These are phyloP conservation scores for Coemansia asiatica DNA, from an alignment of 192 early-diverging fungal genomes.

Conservation along the genomic window DNA sequence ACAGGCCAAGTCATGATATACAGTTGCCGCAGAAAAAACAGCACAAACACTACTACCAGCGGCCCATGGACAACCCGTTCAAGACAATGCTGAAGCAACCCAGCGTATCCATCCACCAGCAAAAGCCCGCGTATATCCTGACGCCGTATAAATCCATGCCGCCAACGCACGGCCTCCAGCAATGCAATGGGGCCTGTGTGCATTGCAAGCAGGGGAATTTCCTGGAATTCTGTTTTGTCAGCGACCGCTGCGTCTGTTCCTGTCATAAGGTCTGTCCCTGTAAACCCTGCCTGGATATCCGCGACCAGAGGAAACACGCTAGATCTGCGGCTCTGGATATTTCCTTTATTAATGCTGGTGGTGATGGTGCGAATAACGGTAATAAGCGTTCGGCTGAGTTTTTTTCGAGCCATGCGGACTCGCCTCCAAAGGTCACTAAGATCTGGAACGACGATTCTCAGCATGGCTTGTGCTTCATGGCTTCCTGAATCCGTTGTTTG, in stretches of 20 bases:
- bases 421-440: neutral
- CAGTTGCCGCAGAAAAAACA: neutral
- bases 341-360: neutral
- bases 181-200: conserved; percentile 8
- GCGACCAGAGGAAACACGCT: conserved; percentile 5
- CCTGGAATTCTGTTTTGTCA: conserved; percentile 45
- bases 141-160: neutral
- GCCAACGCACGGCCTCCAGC: neutral
- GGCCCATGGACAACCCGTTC: conserved; percentile 39
- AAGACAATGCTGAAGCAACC: conserved; percentile 27
- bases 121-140: neutral
- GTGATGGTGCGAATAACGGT: neutral
- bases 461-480: conserved; percentile 12
- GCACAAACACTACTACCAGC: conserved; percentile 16
- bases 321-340: neutral
- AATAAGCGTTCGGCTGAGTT: neutral
- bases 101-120: neutral
- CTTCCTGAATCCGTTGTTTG: too few species aligned
- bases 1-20: neutral
- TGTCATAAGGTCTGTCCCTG: conserved; percentile 46
- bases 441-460: conserved; percentile 6
- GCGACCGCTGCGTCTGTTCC: conserved; percentile 30
- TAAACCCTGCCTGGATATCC: conserved; percentile 44
- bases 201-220: conserved; percentile 49
- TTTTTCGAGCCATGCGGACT: neutral